These are phyloP conservation scores for Cucumis cinereus DNA, from an alignment of 306 rosid genomes.

Conservation along the genomic window DNA sequence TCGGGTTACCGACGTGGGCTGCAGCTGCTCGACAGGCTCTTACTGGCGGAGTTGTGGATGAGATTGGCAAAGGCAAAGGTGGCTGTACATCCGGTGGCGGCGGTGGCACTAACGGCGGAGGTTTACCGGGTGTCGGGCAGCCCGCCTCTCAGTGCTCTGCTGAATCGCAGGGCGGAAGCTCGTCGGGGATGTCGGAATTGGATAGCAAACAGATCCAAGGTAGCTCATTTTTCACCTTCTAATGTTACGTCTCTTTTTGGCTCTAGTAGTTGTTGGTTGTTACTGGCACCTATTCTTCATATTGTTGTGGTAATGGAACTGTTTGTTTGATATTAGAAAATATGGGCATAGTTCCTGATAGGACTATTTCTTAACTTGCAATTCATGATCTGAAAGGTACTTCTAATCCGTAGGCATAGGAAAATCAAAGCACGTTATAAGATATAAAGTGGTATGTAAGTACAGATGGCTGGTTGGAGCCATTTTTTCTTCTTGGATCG, in stretches of 20 bases:
- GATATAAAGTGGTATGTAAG: not conserved
- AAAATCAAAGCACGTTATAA: not conserved
- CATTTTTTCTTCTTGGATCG: not conserved
- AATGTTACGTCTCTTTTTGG: not conserved
- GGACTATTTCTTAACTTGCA: not conserved
- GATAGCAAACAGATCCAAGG: slow-evolving; percentile 66
- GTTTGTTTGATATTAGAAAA: not conserved
- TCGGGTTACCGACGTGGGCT: slow-evolving; percentile 29
- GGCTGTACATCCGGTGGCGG: slow-evolving; percentile 8
- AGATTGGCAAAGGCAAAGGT: slow-evolving; percentile 26
- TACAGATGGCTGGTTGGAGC: not conserved
- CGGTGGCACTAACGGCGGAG: not conserved
- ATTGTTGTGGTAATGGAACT: not conserved
- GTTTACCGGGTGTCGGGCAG: slow-evolving; percentile 30
- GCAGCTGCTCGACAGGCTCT: slow-evolving; percentile 31
- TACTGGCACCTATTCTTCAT: not conserved
- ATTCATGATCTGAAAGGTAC: not conserved
- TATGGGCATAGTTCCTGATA: not conserved
- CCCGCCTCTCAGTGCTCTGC: slow-evolving; percentile 54
- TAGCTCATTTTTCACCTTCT: slow-evolving; percentile 2
- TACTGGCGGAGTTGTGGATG: slow-evolving; percentile 18
- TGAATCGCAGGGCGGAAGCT: slow-evolving; percentile 78
- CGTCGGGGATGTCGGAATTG: slow-evolving; percentile 69
- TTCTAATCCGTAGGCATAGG: not conserved
- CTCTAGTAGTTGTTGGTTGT: not conserved